Percentiles rank a stretch among this genome's conserved stretches.
Evolutionary conservation across 2,329 filamentous ascomycete genomes (phyloP).

Genomic region (Hirsutella rhossiliensis): DNA sequence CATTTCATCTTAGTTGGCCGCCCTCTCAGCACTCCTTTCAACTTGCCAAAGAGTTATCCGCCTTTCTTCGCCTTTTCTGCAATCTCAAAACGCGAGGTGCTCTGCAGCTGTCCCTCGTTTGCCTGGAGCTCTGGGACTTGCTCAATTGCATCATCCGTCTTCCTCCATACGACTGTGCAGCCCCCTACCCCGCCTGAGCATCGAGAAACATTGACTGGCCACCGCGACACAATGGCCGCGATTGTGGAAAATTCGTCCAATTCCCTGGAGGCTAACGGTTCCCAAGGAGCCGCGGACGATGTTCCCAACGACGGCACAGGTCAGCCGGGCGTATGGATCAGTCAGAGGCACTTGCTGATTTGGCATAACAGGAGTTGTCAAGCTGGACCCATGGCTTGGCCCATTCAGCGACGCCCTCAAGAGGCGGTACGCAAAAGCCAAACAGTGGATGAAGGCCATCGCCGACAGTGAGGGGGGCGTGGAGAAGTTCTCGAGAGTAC

Average conservation of each 20-base stretch:
- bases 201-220: background rate
- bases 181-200: background rate
- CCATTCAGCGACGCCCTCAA: slow-evolving; percentile 72
- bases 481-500: slow-evolving; percentile 78
- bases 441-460: slow-evolving; percentile 79
- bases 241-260: slow-evolving; percentile 1
- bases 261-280: background rate
- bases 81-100: too few species aligned
- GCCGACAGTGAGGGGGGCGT: slow-evolving; percentile 76
- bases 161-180: background rate
- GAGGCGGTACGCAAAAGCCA: slow-evolving; percentile 64
- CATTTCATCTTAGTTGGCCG: background rate
- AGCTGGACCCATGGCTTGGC: slow-evolving; percentile 79
- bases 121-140: background rate
- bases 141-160: background rate
- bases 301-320: slow-evolving; percentile 61
- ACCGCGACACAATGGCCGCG: background rate
- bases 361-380: slow-evolving; percentile 55
- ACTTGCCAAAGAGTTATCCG: too few species aligned
- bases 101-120: too few species aligned
- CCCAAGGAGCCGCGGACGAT: slow-evolving; percentile 30
- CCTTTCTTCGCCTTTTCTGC: too few species aligned
- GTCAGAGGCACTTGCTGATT: slow-evolving; percentile 2
- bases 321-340: slow-evolving; percentile 21
- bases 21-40: too few species aligned